Base-by-base conservation (phyloP, 305 asterid species). In the Solanum aculeatissimum region DNA sequence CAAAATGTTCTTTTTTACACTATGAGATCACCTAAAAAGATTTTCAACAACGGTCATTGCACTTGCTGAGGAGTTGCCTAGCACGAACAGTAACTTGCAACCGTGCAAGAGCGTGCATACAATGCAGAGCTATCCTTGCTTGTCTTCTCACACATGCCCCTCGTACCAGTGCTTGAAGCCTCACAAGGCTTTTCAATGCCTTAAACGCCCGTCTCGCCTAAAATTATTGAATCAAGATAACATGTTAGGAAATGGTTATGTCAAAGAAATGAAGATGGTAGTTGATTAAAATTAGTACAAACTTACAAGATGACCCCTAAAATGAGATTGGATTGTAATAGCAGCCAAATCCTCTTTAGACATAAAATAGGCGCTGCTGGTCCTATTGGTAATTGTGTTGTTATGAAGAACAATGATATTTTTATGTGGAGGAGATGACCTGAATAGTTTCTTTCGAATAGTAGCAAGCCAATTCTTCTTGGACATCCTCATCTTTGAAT, bases 31-130 rank as follows among this genome's bases (percentile, higher is more conserved):
- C 72, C 72, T 29, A 63, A 29, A 65, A 40, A 18, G 18, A 14
- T 13, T 2, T 25, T 32, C 25, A 47, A 35, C 25, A 35, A 63
- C 4, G 7, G 7, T 49, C 80, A 45, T 25, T 49, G 83, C 58
- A 83, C 19, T 51, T 63, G 87, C 54, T 27, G 51, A 87, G 89
- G 38, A 90, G 92, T 40, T 90, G 92, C 13, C 92, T 83, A 51
- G 91, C 92, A 38, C 92, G 90, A 51, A 90, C 82, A 1, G 91
- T 90, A 54, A 88, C 89, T 21, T 90, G 92, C 57, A 90, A 49
- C 21, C 90, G 85, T 6, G 91, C 90, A 69, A 88, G 91, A 7
- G 91, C 85, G 66, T 87, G 89, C 92, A 90, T 88, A 85, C 91
- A 90, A 8, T 88, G 91, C 71, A 88, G 84, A 49, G 92, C 91